phyloP scores from a whole-genome alignment of 768 basidiomycete species.

The Rickenella mellea region DNA sequence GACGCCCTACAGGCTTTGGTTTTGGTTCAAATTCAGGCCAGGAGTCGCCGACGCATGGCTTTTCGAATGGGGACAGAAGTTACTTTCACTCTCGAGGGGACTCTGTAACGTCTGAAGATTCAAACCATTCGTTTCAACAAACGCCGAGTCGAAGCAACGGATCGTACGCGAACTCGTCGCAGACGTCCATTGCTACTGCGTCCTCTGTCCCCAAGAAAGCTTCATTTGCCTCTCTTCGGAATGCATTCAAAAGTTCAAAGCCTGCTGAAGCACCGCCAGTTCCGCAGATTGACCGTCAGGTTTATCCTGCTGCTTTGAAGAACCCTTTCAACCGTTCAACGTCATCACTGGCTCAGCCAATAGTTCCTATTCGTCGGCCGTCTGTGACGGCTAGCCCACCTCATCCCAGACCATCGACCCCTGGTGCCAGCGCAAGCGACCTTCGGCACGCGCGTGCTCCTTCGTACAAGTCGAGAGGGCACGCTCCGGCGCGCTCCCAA shows the following conservation, averaged over 20 bases:
- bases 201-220: conserved; percentile 64
- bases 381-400: conserved; percentile 39
- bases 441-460: conserved; percentile 22
- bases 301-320: conserved; percentile 56
- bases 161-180: conserved; percentile 62
- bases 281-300: conserved; percentile 57
- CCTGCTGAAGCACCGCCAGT: conserved; percentile 56
- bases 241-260: conserved; percentile 72
- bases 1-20: conserved; percentile 42
- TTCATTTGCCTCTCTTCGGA: conserved; percentile 80
- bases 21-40: conserved; percentile 41
- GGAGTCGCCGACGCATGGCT: conserved; percentile 56
- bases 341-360: conserved; percentile 53
- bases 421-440: conserved; percentile 32
- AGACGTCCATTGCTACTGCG: conserved; percentile 57
- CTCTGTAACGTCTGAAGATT: conserved; percentile 72
- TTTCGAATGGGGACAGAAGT: conserved; percentile 37
- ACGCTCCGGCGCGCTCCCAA: conserved; percentile 58
- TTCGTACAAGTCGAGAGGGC: conserved; percentile 41
- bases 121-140: conserved; percentile 49
- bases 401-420: conserved; percentile 48
- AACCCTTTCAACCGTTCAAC: conserved; percentile 79
- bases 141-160: conserved; percentile 19
- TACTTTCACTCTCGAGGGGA: conserved; percentile 76
- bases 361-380: conserved; percentile 27